Base-by-base conservation (phyloP, 2,329 filamentous ascomycete species). In the Pezicula carpinea region DNA sequence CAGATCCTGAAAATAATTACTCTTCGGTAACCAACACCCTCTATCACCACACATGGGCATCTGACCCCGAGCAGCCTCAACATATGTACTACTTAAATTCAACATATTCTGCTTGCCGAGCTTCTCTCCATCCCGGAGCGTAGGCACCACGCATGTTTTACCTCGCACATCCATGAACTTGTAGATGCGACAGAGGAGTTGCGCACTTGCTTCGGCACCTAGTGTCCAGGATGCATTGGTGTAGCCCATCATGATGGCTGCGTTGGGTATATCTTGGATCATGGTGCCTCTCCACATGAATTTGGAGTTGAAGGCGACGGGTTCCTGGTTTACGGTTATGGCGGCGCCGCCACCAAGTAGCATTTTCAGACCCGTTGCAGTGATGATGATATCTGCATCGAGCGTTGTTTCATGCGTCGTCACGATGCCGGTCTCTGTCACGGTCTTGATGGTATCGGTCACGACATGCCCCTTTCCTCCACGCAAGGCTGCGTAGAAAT, bases 211-310 rank as follows among this genome's bases (percentile, higher is more conserved):
- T 46, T 82, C 80, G 0, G 78, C 75, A 3, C 81, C 81, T 0
- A 83, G 74, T 0, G 83, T 86, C 82, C 82, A 87, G 0, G 75
- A 76, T 0, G 75, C 73, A 32, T 81, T 77, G 22, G 78, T 75
- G 59, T 85, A 86, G 13, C 83, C 83, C 34, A 82, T 70, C 33
- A 83, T 68, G 48, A 80, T 71, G 1, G 71, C 70, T 3, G 76
- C 64, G 56, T 87, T 87, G 7, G 83, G 82, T 1, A 85, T 62
- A 38, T 76, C 78, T 49, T 83, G 75, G 2, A 86, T 61, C 80
- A 87, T 83, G 49, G 72, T 66, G 7, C 75, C 75, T 54, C 77
- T 77, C 82, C 82, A 86, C 10, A 75, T 64, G 59, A 75, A 82
- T 3, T 73, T 62, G 1, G 68, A 61, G 1, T 75, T 4, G 73